Conservation (phyloP, 768 basidiomycete species). For the Pisolithus orientalis region DNA sequence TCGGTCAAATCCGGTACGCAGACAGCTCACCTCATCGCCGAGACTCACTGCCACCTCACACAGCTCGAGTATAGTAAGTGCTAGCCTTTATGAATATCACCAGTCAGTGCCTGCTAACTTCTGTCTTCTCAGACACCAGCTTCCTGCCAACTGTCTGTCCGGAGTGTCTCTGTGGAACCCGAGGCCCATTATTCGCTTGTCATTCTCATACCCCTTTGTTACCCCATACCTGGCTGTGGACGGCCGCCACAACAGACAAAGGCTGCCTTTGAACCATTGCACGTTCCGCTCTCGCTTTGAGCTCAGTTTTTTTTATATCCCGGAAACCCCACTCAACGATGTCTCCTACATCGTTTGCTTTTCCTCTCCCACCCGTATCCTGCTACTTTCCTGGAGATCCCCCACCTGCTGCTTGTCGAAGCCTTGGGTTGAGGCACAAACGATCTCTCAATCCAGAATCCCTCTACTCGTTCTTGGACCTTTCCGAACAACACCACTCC, state of each 20-base stretch:
- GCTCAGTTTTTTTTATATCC: constrained; percentile 7
- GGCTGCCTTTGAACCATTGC: constrained; percentile 7
- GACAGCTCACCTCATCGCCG: neutral
- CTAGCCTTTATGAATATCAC: neutral
- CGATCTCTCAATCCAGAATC: constrained; percentile 13
- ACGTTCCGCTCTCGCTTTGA: constrained; percentile 20
- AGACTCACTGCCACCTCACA: constrained; percentile 1
- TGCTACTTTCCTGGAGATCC: constrained; percentile 11
- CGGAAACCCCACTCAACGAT: constrained; percentile 11
- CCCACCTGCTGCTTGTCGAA: constrained; percentile 2
- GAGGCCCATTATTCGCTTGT: neutral
- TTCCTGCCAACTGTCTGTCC: no score
- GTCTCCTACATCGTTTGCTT: constrained; percentile 6
- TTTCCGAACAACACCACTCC: constrained; percentile 13
- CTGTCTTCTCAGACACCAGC: neutral
- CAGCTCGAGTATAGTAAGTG: neutral
- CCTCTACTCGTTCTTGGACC: neutral
- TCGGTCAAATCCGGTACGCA: constrained; percentile 1
- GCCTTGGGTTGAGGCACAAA: constrained; percentile 13
- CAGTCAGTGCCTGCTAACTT: neutral
- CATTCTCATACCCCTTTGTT: constrained; percentile 16
- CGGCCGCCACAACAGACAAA: constrained; percentile 16
- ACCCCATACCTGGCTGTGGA: constrained; percentile 3
- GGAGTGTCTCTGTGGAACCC: neutral
- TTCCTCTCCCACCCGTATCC: constrained; percentile 10